A percentile compares a stretch with the other conserved stretches of the same genome.
These are phyloP conservation scores for Aspergillus sp. DNA, from an alignment of 2,329 filamentous ascomycete species.

Conservation along the genomic window DNA sequence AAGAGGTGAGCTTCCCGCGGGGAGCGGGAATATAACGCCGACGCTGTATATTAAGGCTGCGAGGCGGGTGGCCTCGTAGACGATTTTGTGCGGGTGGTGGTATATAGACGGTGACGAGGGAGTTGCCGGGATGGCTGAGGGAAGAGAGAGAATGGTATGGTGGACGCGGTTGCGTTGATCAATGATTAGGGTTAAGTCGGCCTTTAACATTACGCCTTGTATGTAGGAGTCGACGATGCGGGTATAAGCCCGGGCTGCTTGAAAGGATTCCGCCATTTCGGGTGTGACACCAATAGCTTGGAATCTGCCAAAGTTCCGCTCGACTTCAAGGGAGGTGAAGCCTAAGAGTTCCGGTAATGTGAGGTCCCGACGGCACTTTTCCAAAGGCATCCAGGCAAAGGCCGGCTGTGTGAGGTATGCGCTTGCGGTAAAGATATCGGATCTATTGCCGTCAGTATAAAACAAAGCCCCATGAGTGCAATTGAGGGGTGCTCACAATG, in stretches of 20 bases:
- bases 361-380: conserved; percentile 10
- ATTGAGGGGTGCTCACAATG: conserved; percentile 23
- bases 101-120: conserved; percentile 4
- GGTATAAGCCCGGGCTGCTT: conserved; percentile 25
- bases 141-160: conserved; percentile 26
- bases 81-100: conserved; percentile 14
- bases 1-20: conserved; percentile 30
- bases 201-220: conserved; percentile 5
- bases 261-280: conserved; percentile 23
- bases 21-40: conserved; percentile 34
- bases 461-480: too few species aligned
- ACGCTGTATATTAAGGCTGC: conserved; percentile 30
- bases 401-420: conserved; percentile 15
- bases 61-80: conserved; percentile 31
- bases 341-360: conserved; percentile 18
- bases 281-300: conserved; percentile 19
- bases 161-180: conserved; percentile 36
- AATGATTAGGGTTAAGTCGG: conserved; percentile 18
- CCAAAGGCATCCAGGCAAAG: conserved; percentile 21
- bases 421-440: conserved; percentile 21
- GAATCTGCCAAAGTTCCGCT: conserved; percentile 17
- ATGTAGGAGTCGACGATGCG: conserved; percentile 19
- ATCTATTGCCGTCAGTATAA: conserved; percentile 10
- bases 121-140: conserved; percentile 15
- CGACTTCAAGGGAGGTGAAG: conserved; percentile 17